Percentiles rank a stretch among this genome's conserved stretches.
Conservation (phyloP, 1,284 basidiomycete species). For the Serendipita sp. region DNA sequence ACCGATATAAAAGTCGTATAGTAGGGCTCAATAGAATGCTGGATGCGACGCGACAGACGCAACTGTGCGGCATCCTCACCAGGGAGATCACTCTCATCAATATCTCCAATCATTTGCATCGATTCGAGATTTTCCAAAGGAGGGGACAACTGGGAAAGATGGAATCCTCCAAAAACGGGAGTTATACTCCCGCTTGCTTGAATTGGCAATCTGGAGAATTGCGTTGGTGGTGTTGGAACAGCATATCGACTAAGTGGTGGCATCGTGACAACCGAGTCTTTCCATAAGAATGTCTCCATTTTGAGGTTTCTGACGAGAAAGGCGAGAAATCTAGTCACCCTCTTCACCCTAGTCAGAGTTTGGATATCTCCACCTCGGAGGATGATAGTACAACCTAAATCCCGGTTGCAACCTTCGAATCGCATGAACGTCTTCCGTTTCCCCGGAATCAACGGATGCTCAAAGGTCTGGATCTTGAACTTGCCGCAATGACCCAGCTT, state of each 20-base stretch:
- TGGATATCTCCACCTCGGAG: conserved; percentile 78
- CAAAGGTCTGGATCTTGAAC: conserved; percentile 86
- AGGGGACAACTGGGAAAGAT: conserved; percentile 10
- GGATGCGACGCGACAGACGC: conserved; percentile 55
- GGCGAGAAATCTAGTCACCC: conserved; percentile 80
- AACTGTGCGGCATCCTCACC: conserved; percentile 49
- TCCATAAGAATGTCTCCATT: conserved; percentile 88
- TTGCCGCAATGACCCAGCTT: conserved; percentile 80
- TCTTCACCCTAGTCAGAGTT: conserved; percentile 75
- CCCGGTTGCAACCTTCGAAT: conserved; percentile 85
- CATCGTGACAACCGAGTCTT: conserved; percentile 77
- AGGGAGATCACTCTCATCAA: conserved; percentile 38
- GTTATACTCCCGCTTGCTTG: not conserved
- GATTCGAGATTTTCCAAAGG: conserved; percentile 9
- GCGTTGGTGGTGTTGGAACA: conserved; percentile 31
- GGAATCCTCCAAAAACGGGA: conserved; percentile 10
- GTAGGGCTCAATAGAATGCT: conserved; percentile 70
- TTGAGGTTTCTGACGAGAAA: conserved; percentile 87
- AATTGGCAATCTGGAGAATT: conserved; percentile 13
- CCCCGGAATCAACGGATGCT: conserved; percentile 82
- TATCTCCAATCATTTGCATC: conserved; percentile 1
- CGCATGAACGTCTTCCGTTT: conserved; percentile 92
- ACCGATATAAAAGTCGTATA: conserved; percentile 76
- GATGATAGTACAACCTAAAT: conserved; percentile 89
- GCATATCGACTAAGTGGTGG: conserved; percentile 54